A percentile compares a stretch with the other conserved stretches of the same genome.
phyloP scores from a whole-genome alignment of 2,329 filamentous ascomycete species.

The Aspergillus sp. region DNA sequence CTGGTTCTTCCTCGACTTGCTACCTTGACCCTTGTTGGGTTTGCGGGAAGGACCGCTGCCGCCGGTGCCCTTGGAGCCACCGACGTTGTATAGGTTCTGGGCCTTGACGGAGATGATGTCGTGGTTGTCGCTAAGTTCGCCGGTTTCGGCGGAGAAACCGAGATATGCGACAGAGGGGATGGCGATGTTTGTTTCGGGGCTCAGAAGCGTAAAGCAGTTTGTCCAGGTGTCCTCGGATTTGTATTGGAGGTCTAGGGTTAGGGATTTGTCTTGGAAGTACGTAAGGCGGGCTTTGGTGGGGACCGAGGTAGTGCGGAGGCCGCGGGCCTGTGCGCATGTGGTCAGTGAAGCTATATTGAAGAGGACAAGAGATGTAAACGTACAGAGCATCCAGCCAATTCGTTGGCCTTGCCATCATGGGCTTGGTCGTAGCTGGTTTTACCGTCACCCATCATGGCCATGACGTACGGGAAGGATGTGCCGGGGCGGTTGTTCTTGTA shows the following conservation, averaged over 20 bases:
- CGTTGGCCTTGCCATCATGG: slow-evolving; percentile 89
- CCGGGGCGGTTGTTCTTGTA: slow-evolving; percentile 99
- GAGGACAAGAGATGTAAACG: slow-evolving; percentile 21
- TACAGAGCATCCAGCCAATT: slow-evolving; percentile 89
- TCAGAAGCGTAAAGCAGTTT: slow-evolving; percentile 73
- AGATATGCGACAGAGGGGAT: slow-evolving; percentile 72
- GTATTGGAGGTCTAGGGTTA: slow-evolving; percentile 92
- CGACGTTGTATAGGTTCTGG: slow-evolving; percentile 76
- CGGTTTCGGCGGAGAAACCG: slow-evolving; percentile 73
- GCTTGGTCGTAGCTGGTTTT: slow-evolving; percentile 86
- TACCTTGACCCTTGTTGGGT: no score
- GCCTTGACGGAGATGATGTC: slow-evolving; percentile 87
- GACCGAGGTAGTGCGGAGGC: slow-evolving; percentile 75
- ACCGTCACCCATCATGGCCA: slow-evolving; percentile 97
- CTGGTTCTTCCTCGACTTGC: slow-evolving; percentile 19
- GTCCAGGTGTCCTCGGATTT: slow-evolving; percentile 87
- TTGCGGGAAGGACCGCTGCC: slow-evolving; percentile 21
- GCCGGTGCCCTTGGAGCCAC: slow-evolving; percentile 12
- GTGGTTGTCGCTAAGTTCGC: slow-evolving; percentile 95
- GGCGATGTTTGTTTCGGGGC: slow-evolving; percentile 65
- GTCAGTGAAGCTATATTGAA: not conserved
- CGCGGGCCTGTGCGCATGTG: slow-evolving; percentile 60
- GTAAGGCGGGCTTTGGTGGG: slow-evolving; percentile 86
- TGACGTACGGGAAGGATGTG: slow-evolving; percentile 93
- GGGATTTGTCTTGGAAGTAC: slow-evolving; percentile 93